phyloP scores from a whole-genome alignment of 1,284 basidiomycete genomes.

The Malassezia cuniculi region DNA sequence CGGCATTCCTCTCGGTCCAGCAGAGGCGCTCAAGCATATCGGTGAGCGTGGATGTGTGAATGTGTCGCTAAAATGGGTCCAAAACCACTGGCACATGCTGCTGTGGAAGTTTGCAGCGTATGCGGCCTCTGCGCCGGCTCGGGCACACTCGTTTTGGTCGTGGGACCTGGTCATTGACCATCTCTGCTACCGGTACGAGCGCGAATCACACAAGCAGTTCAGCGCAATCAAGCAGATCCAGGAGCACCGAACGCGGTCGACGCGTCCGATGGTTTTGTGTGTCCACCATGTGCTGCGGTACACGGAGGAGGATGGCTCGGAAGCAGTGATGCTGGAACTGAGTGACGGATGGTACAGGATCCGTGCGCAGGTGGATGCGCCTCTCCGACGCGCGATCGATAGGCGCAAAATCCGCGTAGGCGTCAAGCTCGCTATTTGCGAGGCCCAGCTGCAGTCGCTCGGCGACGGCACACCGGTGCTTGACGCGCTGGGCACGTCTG shows the following conservation, averaged over 20 bases:
- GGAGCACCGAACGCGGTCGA: constrained; percentile 60
- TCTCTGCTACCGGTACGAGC: constrained; percentile 78
- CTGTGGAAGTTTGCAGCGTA: constrained; percentile 66
- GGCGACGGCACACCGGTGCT: constrained; percentile 67
- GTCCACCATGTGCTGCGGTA: constrained; percentile 56
- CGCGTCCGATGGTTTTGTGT: constrained; percentile 67
- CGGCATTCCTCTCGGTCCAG: constrained; percentile 15
- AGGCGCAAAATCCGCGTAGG: constrained; percentile 61
- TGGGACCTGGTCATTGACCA: constrained; percentile 56
- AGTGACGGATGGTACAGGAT: constrained; percentile 94
- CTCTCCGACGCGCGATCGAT: constrained; percentile 58
- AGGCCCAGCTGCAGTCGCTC: constrained; percentile 39
- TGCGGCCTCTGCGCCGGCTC: neutral
- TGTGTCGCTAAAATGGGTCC: constrained; percentile 66
- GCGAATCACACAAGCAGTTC: constrained; percentile 69
- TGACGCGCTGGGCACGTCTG: constrained; percentile 59
- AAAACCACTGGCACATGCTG: constrained; percentile 78
- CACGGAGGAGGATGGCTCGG: constrained; percentile 14
- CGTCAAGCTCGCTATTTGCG: constrained; percentile 66
- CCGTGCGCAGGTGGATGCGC: constrained; percentile 59
- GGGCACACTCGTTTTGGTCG: constrained; percentile 16
- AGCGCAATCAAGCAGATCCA: constrained; percentile 66
- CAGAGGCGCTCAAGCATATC: constrained; percentile 20
- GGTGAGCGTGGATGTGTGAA: constrained; percentile 40
- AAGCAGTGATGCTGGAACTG: constrained; percentile 56